Base-by-base conservation (phyloP, 2,329 filamentous ascomycete genomes). In the Aspergillus transmontanensis region DNA sequence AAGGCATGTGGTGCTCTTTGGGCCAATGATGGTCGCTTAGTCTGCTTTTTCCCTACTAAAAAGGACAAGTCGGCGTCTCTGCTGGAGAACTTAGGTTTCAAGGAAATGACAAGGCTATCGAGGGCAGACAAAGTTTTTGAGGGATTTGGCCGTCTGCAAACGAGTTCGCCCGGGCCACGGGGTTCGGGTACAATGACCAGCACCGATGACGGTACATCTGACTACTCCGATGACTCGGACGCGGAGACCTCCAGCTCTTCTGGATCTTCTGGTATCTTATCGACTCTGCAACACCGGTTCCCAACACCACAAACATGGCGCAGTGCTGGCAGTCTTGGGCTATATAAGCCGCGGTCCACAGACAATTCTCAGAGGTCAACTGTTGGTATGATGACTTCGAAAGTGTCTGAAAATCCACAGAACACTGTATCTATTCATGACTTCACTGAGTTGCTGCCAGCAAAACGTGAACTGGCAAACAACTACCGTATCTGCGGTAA, bases 401-500 rank as follows among this genome's bases (percentile, higher is more conserved):
- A 77, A 65, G 71, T 75, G 34, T 80, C 76, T 21, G 75, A 78
- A 4, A 77, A 81, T 59, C 78, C 83, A 2, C 90, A 89, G 69
- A 93, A 94, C 65, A 82, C 91, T 26, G 80, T 98, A 23, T 88
- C 88, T 1, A 87, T 97, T 45, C 85, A 94, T 71, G 85, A 92
- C 65, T 75, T 96, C 30, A 85, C 87, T 11, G 81, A 86, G 55
- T 76, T 93, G 14, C 79, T 97, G n/a, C 94, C 94, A 0, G 90
- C 92, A 3, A 95, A 93, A 75, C 85, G 85, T 63, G 84, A 88
- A 60, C 85, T 97, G 65, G 95, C 93, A 2, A 82, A 87, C 62
- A 87, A 91, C 68, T 99, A 98, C 77, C 86, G 85, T 28, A 90
- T 97, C 16, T 94, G 95, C 74, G 93, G 93, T 4, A 88, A 93